phyloP scores from a whole-genome alignment of 2,329 filamentous ascomycete species.

The Venturia asperata region DNA sequence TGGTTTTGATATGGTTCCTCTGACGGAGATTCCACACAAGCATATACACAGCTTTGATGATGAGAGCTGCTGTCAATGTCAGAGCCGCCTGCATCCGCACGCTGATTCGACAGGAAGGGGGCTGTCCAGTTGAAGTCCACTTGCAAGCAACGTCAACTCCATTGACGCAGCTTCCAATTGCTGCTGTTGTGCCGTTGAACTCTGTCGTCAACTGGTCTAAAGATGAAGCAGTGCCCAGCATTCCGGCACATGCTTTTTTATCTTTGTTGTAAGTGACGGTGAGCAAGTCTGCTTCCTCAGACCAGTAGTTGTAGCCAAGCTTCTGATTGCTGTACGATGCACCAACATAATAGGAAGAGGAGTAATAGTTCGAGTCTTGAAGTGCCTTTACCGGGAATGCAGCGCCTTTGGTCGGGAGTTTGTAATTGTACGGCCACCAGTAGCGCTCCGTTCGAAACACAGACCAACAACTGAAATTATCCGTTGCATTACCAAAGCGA shows the following conservation, averaged over 20 bases:
- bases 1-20: slow-evolving; percentile 27
- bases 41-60: slow-evolving; percentile 30
- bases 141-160: slow-evolving; percentile 20
- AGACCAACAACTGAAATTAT: slow-evolving; percentile 16
- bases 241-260: not conserved
- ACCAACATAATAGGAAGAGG: not conserved
- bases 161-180: slow-evolving; percentile 23
- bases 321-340: not conserved
- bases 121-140: slow-evolving; percentile 20
- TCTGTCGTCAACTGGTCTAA: not conserved
- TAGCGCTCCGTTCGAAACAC: slow-evolving; percentile 7
- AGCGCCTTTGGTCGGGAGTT: not conserved
- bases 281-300: not conserved
- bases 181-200: slow-evolving; percentile 16
- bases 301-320: not conserved
- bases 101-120: slow-evolving; percentile 26
- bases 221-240: not conserved
- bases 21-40: slow-evolving; percentile 25
- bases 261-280: slow-evolving; percentile 4
- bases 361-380: not conserved
- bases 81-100: slow-evolving; percentile 29
- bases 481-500: slow-evolving; percentile 5
- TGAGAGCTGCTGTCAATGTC: slow-evolving; percentile 25
- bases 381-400: not conserved
- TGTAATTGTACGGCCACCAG: slow-evolving; percentile 5